Conservation (phyloP, 805 yeast genomes). For the Starmerella floris region DNA sequence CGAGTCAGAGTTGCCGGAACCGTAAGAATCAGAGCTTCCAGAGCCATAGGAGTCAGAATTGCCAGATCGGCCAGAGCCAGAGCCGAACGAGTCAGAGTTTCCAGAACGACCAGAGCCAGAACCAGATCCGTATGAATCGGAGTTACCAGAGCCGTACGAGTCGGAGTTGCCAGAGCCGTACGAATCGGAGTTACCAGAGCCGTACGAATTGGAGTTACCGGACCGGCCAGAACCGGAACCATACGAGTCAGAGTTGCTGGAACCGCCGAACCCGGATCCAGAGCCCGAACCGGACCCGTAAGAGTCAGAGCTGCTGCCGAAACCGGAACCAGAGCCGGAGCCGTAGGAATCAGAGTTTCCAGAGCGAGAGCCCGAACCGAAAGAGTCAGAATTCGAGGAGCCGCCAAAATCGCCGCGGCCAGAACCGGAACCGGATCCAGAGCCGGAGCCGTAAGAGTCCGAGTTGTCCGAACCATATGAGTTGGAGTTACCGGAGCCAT, state of each 20-base stretch:
- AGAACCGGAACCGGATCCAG: slow-evolving; percentile 14
- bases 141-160: slow-evolving; percentile 6
- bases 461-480: slow-evolving; percentile 9
- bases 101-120: slow-evolving; percentile 4
- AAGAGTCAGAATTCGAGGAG: slow-evolving; percentile 2
- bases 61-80: slow-evolving; percentile 1
- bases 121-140: slow-evolving; percentile 16
- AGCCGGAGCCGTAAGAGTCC: slow-evolving; percentile 6
- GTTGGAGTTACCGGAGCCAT: slow-evolving; percentile 8
- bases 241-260: slow-evolving; percentile 26
- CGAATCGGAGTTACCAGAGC: slow-evolving; percentile 5
- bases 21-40: slow-evolving; percentile 26
- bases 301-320: slow-evolving; percentile 18
- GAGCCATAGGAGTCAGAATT: slow-evolving; percentile 21
- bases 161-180: slow-evolving; percentile 7
- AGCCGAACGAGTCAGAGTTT: slow-evolving; percentile 6
- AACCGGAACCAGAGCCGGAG: slow-evolving; percentile 28
- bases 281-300: slow-evolving; percentile 17
- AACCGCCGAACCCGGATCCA: slow-evolving; percentile 20
- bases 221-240: slow-evolving; percentile 20
- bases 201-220: slow-evolving; percentile 8
- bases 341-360: slow-evolving; percentile 20
- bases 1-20: slow-evolving; percentile 13
- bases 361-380: slow-evolving; percentile 23
- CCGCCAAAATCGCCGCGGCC: slow-evolving; percentile 6